Evolutionary conservation across 257 asterid species (phyloP), one percentile per base, ranked within the genome.

Genomic region (Forsythia suspensa): DNA sequence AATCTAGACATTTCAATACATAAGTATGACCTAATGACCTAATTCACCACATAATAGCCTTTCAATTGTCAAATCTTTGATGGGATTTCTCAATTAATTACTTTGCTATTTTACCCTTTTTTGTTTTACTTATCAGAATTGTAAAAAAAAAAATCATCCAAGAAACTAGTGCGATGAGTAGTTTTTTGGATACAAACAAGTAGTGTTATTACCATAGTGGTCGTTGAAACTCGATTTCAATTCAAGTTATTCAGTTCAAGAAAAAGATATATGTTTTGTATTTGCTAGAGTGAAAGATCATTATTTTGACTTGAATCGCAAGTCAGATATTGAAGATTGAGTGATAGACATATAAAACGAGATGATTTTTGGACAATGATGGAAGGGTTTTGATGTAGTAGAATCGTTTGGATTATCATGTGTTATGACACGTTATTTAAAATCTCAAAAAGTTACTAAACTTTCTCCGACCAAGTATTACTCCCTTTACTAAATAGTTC

Each of bases 1-100:
- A 80, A 83, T 20, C 75, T 83, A 67, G 87, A 83, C 87, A 72
- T 24, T 18, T 6, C 1, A 18, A 16, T 20, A 4, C 8, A n/a
- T 16, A 6, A 24, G 16, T 29, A 8, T 12, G 11, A 16, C 38
- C 13, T 21, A 61, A n/a, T 61, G 2, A 63, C 39, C 39, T 24
- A 63, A 63, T 10, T 3, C 39, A 63, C 16, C 66, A 57, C 36
- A 57, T 57, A 52, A 52, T 18, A 51, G 61, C 11, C 66, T 51
- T 51, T 57, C 3, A 6, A 57, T 57, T 57, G 66, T 18, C 66
- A n/a, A 20, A 57, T 57, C 1, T 5, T 18, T n/a, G 0, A 10
- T 18, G 24, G 11, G 11, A 2, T 18, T 57, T 57, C 34, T n/a
- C 34, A 6, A 18, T n/a, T 20, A 20, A 20, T 57, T 0, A 18